phyloP scores from a whole-genome alignment of 2,329 filamentous ascomycete species.

The Exophiala xenobiotica region DNA sequence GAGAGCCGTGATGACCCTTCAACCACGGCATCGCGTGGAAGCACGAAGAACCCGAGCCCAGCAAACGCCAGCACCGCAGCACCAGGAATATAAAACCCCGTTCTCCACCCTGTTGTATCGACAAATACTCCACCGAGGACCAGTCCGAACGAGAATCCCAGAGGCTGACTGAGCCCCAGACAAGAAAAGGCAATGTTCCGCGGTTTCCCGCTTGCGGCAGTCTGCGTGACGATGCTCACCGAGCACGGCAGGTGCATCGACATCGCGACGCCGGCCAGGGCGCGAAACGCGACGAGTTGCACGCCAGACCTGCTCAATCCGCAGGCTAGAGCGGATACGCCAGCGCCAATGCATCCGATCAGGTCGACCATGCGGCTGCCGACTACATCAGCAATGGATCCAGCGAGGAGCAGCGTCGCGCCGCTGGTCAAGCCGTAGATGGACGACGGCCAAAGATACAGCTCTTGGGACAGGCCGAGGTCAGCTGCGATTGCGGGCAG shows the following conservation, averaged over 20 bases:
- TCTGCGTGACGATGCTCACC: slow-evolving; percentile 50
- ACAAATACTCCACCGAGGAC: slow-evolving; percentile 51
- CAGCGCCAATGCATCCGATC: slow-evolving; percentile 45
- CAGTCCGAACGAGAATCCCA: slow-evolving; percentile 54
- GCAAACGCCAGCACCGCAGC: slow-evolving; percentile 41
- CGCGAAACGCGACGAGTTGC: slow-evolving; percentile 50
- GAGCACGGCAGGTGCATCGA: slow-evolving; percentile 52
- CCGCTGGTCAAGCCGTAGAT: slow-evolving; percentile 46
- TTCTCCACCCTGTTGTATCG: slow-evolving; percentile 52
- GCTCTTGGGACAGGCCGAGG: slow-evolving; percentile 32
- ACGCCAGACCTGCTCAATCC: slow-evolving; percentile 41
- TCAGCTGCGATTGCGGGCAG: slow-evolving; percentile 44
- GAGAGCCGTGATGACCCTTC: slow-evolving; percentile 36
- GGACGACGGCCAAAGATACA: slow-evolving; percentile 36
- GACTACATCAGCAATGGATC: slow-evolving; percentile 53
- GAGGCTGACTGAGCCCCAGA: slow-evolving; percentile 51
- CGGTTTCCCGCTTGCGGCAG: slow-evolving; percentile 47
- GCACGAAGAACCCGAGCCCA: slow-evolving; percentile 16
- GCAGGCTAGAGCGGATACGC: slow-evolving; percentile 46
- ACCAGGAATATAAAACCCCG: slow-evolving; percentile 51
- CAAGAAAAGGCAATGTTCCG: slow-evolving; percentile 54
- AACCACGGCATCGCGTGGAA: slow-evolving; percentile 32
- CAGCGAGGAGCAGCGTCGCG: slow-evolving; percentile 51
- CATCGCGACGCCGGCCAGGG: slow-evolving; percentile 46
- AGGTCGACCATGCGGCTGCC: slow-evolving; percentile 50